phyloP scores from a whole-genome alignment of 1,284 basidiomycete genomes.

The Mycosarcoma mackinlayi region DNA sequence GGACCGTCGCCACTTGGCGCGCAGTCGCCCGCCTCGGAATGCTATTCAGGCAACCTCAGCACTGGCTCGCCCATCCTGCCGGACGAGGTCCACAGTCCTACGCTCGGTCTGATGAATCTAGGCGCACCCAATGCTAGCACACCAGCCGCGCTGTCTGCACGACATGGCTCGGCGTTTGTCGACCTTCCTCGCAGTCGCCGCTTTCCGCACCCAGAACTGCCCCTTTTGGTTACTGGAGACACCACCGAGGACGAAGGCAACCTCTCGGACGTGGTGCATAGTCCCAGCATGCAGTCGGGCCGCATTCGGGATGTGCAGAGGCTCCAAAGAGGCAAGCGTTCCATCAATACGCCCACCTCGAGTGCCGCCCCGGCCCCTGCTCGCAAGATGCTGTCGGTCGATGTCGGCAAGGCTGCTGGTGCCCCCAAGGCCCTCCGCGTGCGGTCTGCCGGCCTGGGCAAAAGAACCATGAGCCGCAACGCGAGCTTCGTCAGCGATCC shows the following conservation, averaged over 20 bases:
- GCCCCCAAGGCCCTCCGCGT: slow-evolving; percentile 41
- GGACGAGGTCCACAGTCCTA: slow-evolving; percentile 56
- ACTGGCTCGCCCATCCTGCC: slow-evolving; percentile 41
- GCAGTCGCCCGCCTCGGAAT: slow-evolving; percentile 27
- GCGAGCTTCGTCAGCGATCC: slow-evolving; percentile 30
- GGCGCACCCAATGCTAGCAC: slow-evolving; percentile 37
- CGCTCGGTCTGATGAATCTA: slow-evolving; percentile 38
- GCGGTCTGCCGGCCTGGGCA: slow-evolving; percentile 39
- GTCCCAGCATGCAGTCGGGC: slow-evolving; percentile 41
- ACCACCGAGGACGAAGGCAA: slow-evolving; percentile 35
- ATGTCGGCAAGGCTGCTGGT: slow-evolving; percentile 36
- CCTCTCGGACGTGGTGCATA: slow-evolving; percentile 36
- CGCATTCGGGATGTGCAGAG: slow-evolving; percentile 36
- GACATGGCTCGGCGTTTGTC: slow-evolving; percentile 23
- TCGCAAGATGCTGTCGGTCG: slow-evolving; percentile 45
- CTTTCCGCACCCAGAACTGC: slow-evolving; percentile 19
- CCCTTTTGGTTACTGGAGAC: slow-evolving; percentile 16
- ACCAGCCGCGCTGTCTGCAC: slow-evolving; percentile 20
- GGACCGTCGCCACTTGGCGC: slow-evolving; percentile 41
- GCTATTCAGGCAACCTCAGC: slow-evolving; percentile 11
- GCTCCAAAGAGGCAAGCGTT: slow-evolving; percentile 41
- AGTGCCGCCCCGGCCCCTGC: slow-evolving; percentile 18
- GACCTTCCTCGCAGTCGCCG: slow-evolving; percentile 30
- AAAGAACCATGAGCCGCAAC: slow-evolving; percentile 44
- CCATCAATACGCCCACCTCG: slow-evolving; percentile 25